Evolutionary conservation across 2,329 filamentous ascomycete species (phyloP).

Genomic region (Neospermospora avenae): DNA sequence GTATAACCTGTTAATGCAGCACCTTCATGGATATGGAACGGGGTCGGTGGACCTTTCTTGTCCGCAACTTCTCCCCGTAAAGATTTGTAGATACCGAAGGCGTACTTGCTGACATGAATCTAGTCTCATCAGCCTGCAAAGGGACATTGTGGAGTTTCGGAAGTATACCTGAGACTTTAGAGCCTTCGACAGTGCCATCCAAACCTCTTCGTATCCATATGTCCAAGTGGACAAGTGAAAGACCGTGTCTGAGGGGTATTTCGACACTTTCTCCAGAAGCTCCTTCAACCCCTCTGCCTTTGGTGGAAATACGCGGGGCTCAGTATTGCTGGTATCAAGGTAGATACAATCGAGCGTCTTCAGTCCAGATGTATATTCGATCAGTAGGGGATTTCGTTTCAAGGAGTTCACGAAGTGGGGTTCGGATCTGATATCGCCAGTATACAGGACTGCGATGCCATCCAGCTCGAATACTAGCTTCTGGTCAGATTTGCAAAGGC

Average conservation of each 20-base stretch:
- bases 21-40: constrained; percentile 54
- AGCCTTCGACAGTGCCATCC: constrained; percentile 72
- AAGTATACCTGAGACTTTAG: constrained; percentile 57
- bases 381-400: constrained; percentile 64
- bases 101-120: constrained; percentile 83
- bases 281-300: constrained; percentile 76
- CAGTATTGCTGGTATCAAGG: constrained; percentile 76
- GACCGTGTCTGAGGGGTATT: constrained; percentile 68
- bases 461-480: constrained; percentile 66
- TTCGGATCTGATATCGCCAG: constrained; percentile 83
- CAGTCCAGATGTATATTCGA: constrained; percentile 68
- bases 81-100: constrained; percentile 67
- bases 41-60: constrained; percentile 35
- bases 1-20: constrained; percentile 69
- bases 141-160: neutral
- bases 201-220: constrained; percentile 90
- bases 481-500: neutral
- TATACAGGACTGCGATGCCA: constrained; percentile 75
- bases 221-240: constrained; percentile 92
- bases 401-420: constrained; percentile 80
- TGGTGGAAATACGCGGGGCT: constrained; percentile 47
- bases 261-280: constrained; percentile 63
- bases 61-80: constrained; percentile 48
- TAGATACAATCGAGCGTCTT: constrained; percentile 78
- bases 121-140: constrained; percentile 33